phyloP scores from a whole-genome alignment of 805 yeast genomes.

The Wickerhamiella allomyrinae region DNA sequence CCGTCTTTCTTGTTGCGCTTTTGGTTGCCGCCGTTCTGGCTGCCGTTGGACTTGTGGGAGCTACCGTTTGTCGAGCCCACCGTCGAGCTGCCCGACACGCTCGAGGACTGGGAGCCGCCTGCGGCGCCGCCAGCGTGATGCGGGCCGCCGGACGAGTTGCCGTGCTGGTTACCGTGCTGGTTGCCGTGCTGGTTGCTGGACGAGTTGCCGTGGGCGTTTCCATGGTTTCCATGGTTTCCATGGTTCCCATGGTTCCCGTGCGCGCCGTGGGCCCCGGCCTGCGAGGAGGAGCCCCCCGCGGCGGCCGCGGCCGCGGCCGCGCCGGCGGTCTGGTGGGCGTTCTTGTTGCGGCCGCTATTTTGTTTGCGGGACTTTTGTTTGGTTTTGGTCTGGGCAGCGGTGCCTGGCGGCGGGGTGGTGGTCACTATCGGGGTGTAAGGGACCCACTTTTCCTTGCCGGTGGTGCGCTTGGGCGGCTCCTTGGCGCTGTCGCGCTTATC shows the following conservation, averaged over 20 bases:
- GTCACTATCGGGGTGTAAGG: slow-evolving; percentile 18
- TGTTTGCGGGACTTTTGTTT: slow-evolving; percentile 1
- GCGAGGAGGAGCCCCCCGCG: neutral
- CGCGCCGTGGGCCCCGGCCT: too few relatives aligned
- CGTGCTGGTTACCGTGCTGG: neutral
- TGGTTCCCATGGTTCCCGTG: too few relatives aligned
- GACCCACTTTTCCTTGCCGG: slow-evolving; percentile 40
- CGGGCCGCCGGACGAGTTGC: neutral
- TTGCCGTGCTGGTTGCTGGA: neutral
- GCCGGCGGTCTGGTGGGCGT: slow-evolving; percentile 3
- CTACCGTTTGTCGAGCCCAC: neutral
- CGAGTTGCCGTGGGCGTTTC: neutral
- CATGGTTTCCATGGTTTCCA: too few relatives aligned
- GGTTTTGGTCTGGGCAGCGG: neutral
- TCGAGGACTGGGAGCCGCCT: neutral
- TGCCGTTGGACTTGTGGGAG: slow-evolving; percentile 1
- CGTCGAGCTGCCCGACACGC: too few relatives aligned
- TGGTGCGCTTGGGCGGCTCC: slow-evolving; percentile 12
- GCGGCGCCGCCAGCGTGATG: neutral
- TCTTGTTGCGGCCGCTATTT: slow-evolving; percentile 1
- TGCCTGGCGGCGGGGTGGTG: slow-evolving; percentile 6
- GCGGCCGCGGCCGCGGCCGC: neutral
- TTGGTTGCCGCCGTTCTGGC: slow-evolving; percentile 8
- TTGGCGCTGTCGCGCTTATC: slow-evolving; percentile 13
- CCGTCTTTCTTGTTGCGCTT: slow-evolving; percentile 6